Base-by-base conservation (phyloP, 805 yeast genomes). In the Saccharomycopsis malanga region DNA sequence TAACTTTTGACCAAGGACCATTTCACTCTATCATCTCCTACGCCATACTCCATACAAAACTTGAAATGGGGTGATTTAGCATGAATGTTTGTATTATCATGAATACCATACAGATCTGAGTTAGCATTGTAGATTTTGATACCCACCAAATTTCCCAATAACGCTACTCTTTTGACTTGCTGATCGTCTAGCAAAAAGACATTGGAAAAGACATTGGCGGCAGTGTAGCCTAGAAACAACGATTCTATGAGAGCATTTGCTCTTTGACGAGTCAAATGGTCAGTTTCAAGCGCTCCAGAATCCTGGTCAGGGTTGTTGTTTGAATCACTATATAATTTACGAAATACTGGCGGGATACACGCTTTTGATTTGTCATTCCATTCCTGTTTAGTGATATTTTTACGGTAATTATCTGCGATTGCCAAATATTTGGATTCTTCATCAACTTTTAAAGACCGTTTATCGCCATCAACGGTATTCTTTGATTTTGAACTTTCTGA, bases 21-120 rank as follows among this genome's bases (percentile, higher is more conserved):
- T 56, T 77, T 76, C 56, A 87, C 67, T 45, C 88, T 66, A 47
- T 81, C 77, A 4, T 79, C 76, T 1, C 96, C 96, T 27, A 88
- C 77, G 4, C 98, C 98, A 59, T 93, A 93, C 59, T 89, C 96
- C 39, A 93, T 68, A n/a, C n/a, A n/a, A n/a, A n/a, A n/a, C n/a
- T n/a, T n/a, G n/a, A n/a, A n/a, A 48, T 63, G 62, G 42, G 67
- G 42, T 15, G 47, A 47, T 15, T 37, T 24, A 4, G 52, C 45
- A 5, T 29, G 24, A 14, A 15, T 22, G 15, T 35, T 42, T 10
- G 34, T 3, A 22, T 20, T 20, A 7, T 15, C 34, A 10, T 14
- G 25, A 21, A 12, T 29, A 35, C 15, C 14, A 34, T 40, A 36
- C 20, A 40, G 40, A 36, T 25, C 23, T 47, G 62, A 61, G 29